A percentile compares a stretch with the other conserved stretches of the same genome.
These are phyloP conservation scores for Sicyos baderoa DNA, from an alignment of 306 rosid genomes.

Conservation along the genomic window DNA sequence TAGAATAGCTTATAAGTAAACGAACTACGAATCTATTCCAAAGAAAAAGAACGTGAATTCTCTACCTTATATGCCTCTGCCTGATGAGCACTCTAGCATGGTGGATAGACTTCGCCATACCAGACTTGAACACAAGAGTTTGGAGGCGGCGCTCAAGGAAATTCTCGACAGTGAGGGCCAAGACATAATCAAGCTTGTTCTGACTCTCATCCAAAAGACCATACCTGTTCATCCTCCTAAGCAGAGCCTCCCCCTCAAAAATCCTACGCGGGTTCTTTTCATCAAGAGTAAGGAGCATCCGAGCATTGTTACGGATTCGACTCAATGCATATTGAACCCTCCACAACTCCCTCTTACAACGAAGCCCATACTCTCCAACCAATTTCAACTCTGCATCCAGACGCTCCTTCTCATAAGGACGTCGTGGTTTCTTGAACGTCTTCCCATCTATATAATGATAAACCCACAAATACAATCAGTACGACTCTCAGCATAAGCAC, in stretches of 20 bases:
- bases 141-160: slow-evolving; percentile 17
- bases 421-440: slow-evolving; percentile 14
- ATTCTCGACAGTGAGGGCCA: slow-evolving; percentile 16
- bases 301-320: slow-evolving; percentile 13
- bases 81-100: slow-evolving; percentile 19
- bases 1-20: not conserved
- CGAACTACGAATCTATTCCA: not conserved
- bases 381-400: slow-evolving; percentile 7
- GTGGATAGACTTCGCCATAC: slow-evolving; percentile 12
- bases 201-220: slow-evolving; percentile 15
- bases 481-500: not conserved
- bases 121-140: slow-evolving; percentile 14
- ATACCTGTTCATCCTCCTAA: slow-evolving; percentile 11
- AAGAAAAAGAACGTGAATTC: not conserved
- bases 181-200: slow-evolving; percentile 15
- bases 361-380: slow-evolving; percentile 18
- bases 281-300: slow-evolving; percentile 1
- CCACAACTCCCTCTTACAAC: slow-evolving; percentile 15
- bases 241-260: slow-evolving; percentile 17
- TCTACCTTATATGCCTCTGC: slow-evolving; percentile 13
- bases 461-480: not conserved
- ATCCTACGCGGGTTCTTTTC: slow-evolving; percentile 13
- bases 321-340: slow-evolving; percentile 13
- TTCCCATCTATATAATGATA: not conserved
- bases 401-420: slow-evolving; percentile 18